phyloP scores from a whole-genome alignment of 2,329 filamentous ascomycete genomes.

The Pseudogymnoascus sp. region DNA sequence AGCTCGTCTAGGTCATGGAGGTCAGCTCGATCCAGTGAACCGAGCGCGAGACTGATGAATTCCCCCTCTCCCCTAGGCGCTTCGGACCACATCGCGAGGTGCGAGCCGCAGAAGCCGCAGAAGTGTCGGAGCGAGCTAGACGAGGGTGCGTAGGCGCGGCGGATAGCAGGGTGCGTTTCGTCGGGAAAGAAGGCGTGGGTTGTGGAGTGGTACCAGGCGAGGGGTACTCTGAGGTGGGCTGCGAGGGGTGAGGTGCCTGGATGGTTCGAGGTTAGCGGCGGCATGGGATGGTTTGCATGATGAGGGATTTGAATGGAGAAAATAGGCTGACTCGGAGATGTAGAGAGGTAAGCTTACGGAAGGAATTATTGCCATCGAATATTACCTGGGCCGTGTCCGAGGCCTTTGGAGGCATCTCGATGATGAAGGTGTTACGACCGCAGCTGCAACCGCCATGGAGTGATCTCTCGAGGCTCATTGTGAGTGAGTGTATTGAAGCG shows the following conservation, averaged over 20 bases:
- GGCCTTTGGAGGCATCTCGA: slow-evolving; percentile 55
- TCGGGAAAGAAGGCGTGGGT: slow-evolving; percentile 71
- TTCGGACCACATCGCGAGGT: slow-evolving; percentile 77
- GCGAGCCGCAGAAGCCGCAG: slow-evolving; percentile 86
- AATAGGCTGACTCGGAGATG: slow-evolving; percentile 53
- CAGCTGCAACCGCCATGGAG: slow-evolving; percentile 76
- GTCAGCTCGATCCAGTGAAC: slow-evolving; percentile 63
- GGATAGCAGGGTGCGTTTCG: slow-evolving; percentile 61
- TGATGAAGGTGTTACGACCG: slow-evolving; percentile 73
- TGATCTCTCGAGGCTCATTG: slow-evolving; percentile 41
- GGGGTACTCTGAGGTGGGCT: slow-evolving; percentile 74
- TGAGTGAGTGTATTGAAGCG: slow-evolving; percentile 11
- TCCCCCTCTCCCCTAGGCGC: slow-evolving; percentile 60
- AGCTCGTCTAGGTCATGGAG: slow-evolving; percentile 65
- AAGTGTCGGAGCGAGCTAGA: slow-evolving; percentile 61
- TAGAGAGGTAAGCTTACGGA: slow-evolving; percentile 49
- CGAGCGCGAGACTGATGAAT: slow-evolving; percentile 74
- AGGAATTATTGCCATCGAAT: slow-evolving; percentile 43
- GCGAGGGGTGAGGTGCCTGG: slow-evolving; percentile 61
- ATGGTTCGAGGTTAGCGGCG: slow-evolving; percentile 29
- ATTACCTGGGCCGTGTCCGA: slow-evolving; percentile 56
- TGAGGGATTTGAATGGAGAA: not conserved
- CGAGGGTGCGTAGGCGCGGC: slow-evolving; percentile 56
- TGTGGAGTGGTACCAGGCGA: slow-evolving; percentile 69
- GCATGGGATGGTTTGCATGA: slow-evolving; percentile 8